Conservation (phyloP, 2,329 filamentous ascomycete genomes). For the Fusarium sp. region DNA sequence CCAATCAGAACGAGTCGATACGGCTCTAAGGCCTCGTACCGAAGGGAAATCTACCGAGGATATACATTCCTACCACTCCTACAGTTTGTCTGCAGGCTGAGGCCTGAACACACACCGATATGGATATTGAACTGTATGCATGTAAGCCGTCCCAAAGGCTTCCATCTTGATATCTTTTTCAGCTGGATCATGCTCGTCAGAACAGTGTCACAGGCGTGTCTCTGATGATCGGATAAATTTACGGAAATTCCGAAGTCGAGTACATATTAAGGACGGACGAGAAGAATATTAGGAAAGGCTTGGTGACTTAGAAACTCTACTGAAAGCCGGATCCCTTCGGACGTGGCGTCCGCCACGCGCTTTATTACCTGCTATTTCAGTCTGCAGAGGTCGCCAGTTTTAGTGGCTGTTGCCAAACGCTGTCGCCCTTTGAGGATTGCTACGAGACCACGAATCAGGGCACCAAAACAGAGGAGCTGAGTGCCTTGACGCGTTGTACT, state of each 20-base stretch:
- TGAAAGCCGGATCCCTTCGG: slow-evolving; percentile 38
- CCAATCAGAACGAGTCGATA: slow-evolving; percentile 51
- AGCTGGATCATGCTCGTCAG: background rate
- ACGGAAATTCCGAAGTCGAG: background rate
- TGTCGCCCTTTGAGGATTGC: background rate
- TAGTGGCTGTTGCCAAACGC: slow-evolving; percentile 9
- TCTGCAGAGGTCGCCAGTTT: slow-evolving; percentile 24
- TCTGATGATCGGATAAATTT: background rate
- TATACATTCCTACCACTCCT: slow-evolving; percentile 37
- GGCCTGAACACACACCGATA: background rate
- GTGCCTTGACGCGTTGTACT: slow-evolving; percentile 1
- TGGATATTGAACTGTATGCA: slow-evolving; percentile 11
- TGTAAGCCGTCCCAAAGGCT: slow-evolving; percentile 47
- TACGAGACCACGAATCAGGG: slow-evolving; percentile 11
- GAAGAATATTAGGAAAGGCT: slow-evolving; percentile 15
- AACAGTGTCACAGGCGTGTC: background rate
- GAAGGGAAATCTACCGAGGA: slow-evolving; percentile 46
- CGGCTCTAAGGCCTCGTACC: slow-evolving; percentile 38
- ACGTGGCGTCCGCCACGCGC: slow-evolving; percentile 44
- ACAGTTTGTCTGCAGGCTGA: slow-evolving; percentile 1
- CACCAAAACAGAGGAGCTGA: background rate
- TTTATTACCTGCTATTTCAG: slow-evolving; percentile 28
- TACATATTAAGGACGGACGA: background rate
- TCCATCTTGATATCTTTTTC: slow-evolving; percentile 37
- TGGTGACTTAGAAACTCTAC: slow-evolving; percentile 35